Conservation (phyloP, 305 asterid genomes). For the Fraxinus sp. region DNA sequence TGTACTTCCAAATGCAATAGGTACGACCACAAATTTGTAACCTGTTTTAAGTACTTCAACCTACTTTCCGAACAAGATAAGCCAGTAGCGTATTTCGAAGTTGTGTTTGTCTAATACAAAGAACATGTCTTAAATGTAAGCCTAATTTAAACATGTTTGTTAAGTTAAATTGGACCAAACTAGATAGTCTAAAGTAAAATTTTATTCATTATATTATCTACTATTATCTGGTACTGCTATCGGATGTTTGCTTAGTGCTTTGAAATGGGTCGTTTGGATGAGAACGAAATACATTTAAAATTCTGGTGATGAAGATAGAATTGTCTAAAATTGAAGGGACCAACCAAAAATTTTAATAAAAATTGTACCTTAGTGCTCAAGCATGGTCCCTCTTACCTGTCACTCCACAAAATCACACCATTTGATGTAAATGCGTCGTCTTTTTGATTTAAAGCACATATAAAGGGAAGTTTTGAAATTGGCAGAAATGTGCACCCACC, state of each 20-base stretch:
- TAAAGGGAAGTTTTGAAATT: neutral
- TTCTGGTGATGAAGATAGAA: neutral
- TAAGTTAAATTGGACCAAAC: neutral
- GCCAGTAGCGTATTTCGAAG: neutral
- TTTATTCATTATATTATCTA: neutral
- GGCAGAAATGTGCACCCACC: conserved; percentile 22
- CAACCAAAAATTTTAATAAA: neutral
- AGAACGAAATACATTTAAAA: neutral
- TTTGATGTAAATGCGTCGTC: conserved; percentile 25
- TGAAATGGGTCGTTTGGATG: neutral
- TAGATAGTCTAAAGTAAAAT: neutral
- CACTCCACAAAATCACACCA: conserved; percentile 22
- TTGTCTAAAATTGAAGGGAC: neutral
- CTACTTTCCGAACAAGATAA: neutral
- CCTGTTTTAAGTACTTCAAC: neutral
- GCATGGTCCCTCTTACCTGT: conserved; percentile 8
- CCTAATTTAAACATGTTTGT: neutral
- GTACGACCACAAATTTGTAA: neutral
- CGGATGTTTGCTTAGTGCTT: neutral
- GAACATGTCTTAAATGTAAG: neutral
- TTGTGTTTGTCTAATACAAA: neutral
- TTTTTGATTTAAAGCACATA: conserved; percentile 6
- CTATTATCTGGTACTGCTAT: neutral
- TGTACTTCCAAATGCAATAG: neutral
- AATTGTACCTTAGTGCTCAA: neutral